Evolutionary conservation across 352 stramenopile genomes (phyloP).

Genomic region (Phytophthora palmivora): DNA sequence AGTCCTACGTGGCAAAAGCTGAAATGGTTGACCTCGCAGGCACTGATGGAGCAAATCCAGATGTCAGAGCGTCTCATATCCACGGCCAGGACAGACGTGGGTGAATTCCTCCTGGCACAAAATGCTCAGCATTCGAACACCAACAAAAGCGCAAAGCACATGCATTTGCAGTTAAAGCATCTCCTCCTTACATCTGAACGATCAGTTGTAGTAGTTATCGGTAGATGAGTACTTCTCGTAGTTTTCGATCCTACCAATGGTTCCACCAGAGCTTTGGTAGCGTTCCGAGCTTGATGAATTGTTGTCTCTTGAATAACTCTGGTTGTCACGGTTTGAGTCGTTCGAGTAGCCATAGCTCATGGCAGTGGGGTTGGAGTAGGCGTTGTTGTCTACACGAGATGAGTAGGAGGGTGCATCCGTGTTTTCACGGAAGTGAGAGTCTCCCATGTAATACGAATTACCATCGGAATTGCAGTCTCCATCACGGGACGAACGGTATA

Average conservation of each 20-base stretch:
- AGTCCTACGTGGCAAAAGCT: conserved; percentile 17
- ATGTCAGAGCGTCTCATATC: conserved; percentile 16
- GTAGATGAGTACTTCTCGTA: no score
- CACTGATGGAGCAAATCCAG: conserved; percentile 10
- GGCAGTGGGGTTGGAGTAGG: not conserved
- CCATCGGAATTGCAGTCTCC: not conserved
- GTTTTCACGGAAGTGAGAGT: not conserved
- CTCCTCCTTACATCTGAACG: no score
- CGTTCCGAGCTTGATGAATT: not conserved
- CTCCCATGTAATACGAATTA: not conserved
- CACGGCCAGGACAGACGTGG: conserved; percentile 26
- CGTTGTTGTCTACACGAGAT: not conserved
- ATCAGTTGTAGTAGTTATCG: no score
- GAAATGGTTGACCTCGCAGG: conserved; percentile 17
- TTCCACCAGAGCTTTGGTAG: conserved; percentile 1
- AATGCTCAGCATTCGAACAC: not conserved
- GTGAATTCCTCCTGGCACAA: conserved; percentile 20
- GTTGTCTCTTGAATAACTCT: not conserved
- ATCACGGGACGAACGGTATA: conserved; percentile 4
- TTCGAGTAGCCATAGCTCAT: not conserved
- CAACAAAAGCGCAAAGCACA: no score
- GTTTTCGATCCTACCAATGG: no score
- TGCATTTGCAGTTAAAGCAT: no score
- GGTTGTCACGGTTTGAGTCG: not conserved
- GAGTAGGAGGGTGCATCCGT: conserved; percentile 6